Base-by-base conservation (phyloP, 495 filamentous ascomycete species). In the Saxophila tyrrhenica region DNA sequence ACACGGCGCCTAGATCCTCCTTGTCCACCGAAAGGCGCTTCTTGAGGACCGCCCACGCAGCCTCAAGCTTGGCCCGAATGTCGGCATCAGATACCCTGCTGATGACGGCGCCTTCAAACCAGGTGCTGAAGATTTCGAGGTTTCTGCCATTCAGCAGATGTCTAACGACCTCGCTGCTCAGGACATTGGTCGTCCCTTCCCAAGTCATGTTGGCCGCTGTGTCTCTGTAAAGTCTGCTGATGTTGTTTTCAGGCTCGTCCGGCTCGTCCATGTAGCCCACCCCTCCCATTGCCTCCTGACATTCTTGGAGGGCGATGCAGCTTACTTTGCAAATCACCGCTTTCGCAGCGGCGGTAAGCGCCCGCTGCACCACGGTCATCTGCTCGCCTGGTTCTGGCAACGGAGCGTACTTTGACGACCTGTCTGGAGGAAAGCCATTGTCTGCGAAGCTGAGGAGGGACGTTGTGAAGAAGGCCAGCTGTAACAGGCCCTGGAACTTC, bases 181-280 rank as follows among this genome's bases (percentile, higher is more conserved):
- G 63, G 1, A 88, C 80, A 58, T 86, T 82, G 9, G 82, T 86
- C 1, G 85, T 87, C 3, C 85, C 85, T 62, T 88, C 85, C 82
- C 85, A 88, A 1, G 87, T 87, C 23, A 76, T 73, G 29, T 81
- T 72, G 1, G 86, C 82, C 3, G 75, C 71, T 0, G 75, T 78
- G 61, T 87, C 85, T 7, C 85, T 73, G 56, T 80, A 75, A 9
- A 88, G 67, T 10, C 84, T 68, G 8, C 82, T 72, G 21, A 87
- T 68, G 52, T 87, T 89, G 49, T 83, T 65, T 35, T 79, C 77
- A 17, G 75, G 73, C 64, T 85, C 71, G 48, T 75, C 72, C 59
- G 81, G 79, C 55, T 87, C 78, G 25, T 57, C 55, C 50, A 86
- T 78, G 57, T 86, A 88, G 3, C 86, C 84, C 0, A 87, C 78